A percentile compares a stretch with the other conserved stretches of the same genome.
Conservation (phyloP, 2,329 filamentous ascomycete genomes). For the Chrysoporthe cubensis region DNA sequence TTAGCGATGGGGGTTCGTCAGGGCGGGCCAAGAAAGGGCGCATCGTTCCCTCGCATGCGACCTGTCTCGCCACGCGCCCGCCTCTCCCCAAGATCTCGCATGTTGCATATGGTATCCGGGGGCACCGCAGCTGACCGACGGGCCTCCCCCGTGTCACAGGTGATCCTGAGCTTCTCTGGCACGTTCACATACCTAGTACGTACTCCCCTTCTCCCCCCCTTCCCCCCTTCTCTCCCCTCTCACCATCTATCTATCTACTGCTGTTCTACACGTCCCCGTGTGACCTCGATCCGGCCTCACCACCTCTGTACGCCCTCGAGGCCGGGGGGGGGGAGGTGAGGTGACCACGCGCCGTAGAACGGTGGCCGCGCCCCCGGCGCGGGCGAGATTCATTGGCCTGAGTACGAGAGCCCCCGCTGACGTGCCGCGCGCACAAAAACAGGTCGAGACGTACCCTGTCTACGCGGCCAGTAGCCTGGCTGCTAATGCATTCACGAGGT, state of each 20-base stretch:
- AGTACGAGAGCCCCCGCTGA: constrained; percentile 34
- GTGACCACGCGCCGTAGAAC: background rate
- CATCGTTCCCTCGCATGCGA: constrained; percentile 12
- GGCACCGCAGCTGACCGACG: constrained; percentile 39
- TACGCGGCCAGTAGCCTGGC: constrained; percentile 80
- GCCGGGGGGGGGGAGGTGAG: too few species aligned
- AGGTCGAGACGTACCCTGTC: constrained; percentile 75
- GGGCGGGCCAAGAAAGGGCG: constrained; percentile 8
- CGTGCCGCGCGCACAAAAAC: constrained; percentile 17
- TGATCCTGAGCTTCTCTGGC: constrained; percentile 78
- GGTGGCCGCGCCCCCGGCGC: background rate
- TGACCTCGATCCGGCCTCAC: constrained; percentile 1
- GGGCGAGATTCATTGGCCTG: constrained; percentile 31
- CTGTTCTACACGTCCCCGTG: constrained; percentile 4
- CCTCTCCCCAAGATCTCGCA: constrained; percentile 34
- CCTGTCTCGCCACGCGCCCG: constrained; percentile 15
- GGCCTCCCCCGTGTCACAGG: constrained; percentile 49
- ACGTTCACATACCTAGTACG: constrained; percentile 86
- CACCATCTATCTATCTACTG: background rate
- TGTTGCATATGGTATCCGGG: constrained; percentile 37
- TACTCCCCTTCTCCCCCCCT: constrained; percentile 28
- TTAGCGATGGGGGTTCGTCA: constrained; percentile 40
- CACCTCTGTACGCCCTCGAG: background rate
- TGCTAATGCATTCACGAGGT: constrained; percentile 80
- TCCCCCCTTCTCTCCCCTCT: background rate